These are phyloP conservation scores for Pseudocercospora crystallina DNA, from an alignment of 2,329 filamentous ascomycete genomes.

Conservation along the genomic window DNA sequence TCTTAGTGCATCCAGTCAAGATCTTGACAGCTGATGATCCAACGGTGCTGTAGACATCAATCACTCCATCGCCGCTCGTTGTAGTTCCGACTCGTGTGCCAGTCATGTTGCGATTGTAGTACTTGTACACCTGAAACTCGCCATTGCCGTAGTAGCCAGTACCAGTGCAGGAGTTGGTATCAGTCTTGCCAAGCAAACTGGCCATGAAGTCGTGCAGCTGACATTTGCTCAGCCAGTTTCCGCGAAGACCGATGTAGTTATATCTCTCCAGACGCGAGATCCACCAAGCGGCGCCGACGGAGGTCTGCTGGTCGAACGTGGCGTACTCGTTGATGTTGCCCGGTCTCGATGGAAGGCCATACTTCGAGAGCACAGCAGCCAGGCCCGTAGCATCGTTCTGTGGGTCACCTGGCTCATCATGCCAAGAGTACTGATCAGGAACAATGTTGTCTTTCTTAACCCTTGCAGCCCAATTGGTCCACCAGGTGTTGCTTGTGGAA, in stretches of 20 bases:
- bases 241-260: slow-evolving; percentile 45
- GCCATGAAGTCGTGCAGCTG: slow-evolving; percentile 48
- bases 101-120: slow-evolving; percentile 48
- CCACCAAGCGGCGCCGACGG: slow-evolving; percentile 46
- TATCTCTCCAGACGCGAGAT: slow-evolving; percentile 49
- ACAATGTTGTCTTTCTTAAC: slow-evolving; percentile 40
- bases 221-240: slow-evolving; percentile 46
- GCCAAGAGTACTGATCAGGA: slow-evolving; percentile 49
- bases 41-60: slow-evolving; percentile 43
- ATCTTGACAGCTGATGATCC: slow-evolving; percentile 35
- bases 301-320: slow-evolving; percentile 41
- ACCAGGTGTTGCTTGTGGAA: slow-evolving; percentile 40
- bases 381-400: slow-evolving; percentile 1
- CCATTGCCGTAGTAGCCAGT: slow-evolving; percentile 42
- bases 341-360: slow-evolving; percentile 13
- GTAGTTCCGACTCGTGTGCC: slow-evolving; percentile 42
- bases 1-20: slow-evolving; percentile 35
- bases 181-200: slow-evolving; percentile 39
- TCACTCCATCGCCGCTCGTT: slow-evolving; percentile 35
- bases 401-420: slow-evolving; percentile 36
- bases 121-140: slow-evolving; percentile 50
- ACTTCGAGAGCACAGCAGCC: slow-evolving; percentile 5
- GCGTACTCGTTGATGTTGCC: slow-evolving; percentile 55
- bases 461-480: slow-evolving; percentile 39
- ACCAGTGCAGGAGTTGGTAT: slow-evolving; percentile 23